Evolutionary conservation across 345 rosid species (phyloP).

Genomic region (Salix arbutifolia): DNA sequence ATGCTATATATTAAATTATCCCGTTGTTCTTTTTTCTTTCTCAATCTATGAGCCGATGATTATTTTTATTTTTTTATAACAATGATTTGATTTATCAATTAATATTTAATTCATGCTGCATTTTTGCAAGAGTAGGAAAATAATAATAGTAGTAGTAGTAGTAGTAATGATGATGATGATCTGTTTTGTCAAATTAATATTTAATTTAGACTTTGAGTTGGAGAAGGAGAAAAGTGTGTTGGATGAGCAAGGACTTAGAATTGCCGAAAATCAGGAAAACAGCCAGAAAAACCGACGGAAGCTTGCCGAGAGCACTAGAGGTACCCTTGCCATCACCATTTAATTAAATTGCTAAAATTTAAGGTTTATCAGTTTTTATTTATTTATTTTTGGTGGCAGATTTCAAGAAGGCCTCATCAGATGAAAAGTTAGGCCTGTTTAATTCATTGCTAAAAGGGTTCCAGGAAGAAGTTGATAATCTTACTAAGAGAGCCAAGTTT

Average conservation of each 20-base stretch:
- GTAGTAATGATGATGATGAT: no score
- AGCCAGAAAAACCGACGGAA: constrained; percentile 90
- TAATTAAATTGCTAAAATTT: neutral
- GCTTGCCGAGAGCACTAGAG: constrained; percentile 98
- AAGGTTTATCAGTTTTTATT: neutral
- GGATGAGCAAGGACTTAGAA: constrained; percentile 92
- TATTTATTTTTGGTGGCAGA: constrained; percentile 35
- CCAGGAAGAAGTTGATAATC: constrained; percentile 99
- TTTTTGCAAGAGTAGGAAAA: no score
- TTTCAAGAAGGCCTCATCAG: constrained; percentile 92
- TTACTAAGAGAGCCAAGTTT: constrained; percentile 96
- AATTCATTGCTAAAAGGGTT: constrained; percentile 89
- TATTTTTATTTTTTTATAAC: no score
- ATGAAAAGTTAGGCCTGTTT: constrained; percentile 79
- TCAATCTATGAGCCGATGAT: no score
- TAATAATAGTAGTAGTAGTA: no score
- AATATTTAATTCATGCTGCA: no score
- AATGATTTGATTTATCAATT: no score
- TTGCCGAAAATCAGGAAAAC: constrained; percentile 96
- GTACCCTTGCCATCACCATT: constrained; percentile 28
- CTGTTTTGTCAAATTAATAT: no score
- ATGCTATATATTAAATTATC: no score
- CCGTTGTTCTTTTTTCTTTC: no score
- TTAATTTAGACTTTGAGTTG: constrained; percentile 67
- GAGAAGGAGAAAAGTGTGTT: constrained; percentile 84